Evolutionary conservation across 148 eudicot species (phyloP).

Genomic region (Rhododendron griersonianum): DNA sequence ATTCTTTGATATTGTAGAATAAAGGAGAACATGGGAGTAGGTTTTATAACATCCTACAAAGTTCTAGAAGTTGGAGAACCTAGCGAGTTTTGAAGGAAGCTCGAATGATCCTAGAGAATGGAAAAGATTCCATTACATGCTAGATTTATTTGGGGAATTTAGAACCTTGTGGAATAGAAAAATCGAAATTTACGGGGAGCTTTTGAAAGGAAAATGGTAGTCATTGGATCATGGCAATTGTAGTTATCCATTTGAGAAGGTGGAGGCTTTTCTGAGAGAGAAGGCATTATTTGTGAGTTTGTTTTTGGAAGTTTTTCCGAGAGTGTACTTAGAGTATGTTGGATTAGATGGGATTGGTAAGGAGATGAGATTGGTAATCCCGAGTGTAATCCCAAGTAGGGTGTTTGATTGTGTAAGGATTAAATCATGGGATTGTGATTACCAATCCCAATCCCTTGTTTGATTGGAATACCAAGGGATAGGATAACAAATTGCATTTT

Average conservation of each 20-base stretch:
- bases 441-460: too few species aligned
- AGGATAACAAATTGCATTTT: too few species aligned
- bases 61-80: not conserved
- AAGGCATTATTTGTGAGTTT: not conserved
- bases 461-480: too few species aligned
- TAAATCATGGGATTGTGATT: too few species aligned
- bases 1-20: not conserved
- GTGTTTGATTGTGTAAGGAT: too few species aligned
- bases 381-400: too few species aligned
- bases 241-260: not conserved
- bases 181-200: not conserved
- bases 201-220: not conserved
- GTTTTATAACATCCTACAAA: not conserved
- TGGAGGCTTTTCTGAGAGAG: not conserved
- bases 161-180: not conserved
- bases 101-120: not conserved
- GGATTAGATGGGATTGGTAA: too few species aligned
- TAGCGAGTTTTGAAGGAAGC: not conserved
- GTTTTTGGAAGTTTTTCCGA: not conserved
- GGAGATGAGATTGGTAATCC: too few species aligned
- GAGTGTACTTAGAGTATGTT: not conserved
- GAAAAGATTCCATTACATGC: not conserved
- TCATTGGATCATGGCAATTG: not conserved
- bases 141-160: not conserved
- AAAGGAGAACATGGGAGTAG: not conserved